Conservation (phyloP, 2,329 filamentous ascomycete species). For the Bipolaris bicolor region DNA sequence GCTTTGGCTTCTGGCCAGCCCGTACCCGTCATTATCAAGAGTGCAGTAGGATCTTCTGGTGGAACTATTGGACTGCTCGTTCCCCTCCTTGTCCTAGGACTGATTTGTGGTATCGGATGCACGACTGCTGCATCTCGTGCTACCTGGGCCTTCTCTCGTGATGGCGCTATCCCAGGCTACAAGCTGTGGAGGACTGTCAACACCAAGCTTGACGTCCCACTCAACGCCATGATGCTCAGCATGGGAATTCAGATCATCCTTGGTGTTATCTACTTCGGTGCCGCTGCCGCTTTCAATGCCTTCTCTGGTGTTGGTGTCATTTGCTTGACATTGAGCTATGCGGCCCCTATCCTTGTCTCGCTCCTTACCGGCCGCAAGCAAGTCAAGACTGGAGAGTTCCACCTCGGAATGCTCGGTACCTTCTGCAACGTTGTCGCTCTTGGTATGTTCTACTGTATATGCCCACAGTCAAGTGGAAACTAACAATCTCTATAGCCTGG, state of each 20-base stretch:
- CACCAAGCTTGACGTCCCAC: constrained; percentile 65
- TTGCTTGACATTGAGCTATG: constrained; percentile 71
- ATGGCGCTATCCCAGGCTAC: constrained; percentile 71
- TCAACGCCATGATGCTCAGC: constrained; percentile 75
- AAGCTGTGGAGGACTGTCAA: constrained; percentile 67
- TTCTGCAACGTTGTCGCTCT: constrained; percentile 69
- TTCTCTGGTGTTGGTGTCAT: constrained; percentile 75
- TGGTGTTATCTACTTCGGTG: constrained; percentile 73
- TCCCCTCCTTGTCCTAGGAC: constrained; percentile 68
- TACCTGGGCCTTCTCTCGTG: constrained; percentile 73
- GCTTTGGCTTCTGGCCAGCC: constrained; percentile 65
- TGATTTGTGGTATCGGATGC: constrained; percentile 73
- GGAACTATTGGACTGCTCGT: constrained; percentile 68
- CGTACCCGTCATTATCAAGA: constrained; percentile 67
- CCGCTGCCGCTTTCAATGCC: constrained; percentile 72
- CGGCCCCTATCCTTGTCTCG: constrained; percentile 69
- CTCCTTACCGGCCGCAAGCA: constrained; percentile 66
- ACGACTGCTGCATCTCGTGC: constrained; percentile 71
- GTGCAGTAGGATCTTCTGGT: constrained; percentile 65
- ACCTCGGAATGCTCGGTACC: constrained; percentile 66
- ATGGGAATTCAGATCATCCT: constrained; percentile 69
- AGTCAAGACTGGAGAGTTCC: constrained; percentile 63
- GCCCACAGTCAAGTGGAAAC: not conserved
- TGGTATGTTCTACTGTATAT: constrained; percentile 55
- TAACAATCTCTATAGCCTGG: constrained; percentile 56